A percentile compares a stretch with the other conserved stretches of the same genome.
These are phyloP conservation scores for Amanita muscaria DNA, from an alignment of 768 basidiomycete genomes.

Conservation along the genomic window DNA sequence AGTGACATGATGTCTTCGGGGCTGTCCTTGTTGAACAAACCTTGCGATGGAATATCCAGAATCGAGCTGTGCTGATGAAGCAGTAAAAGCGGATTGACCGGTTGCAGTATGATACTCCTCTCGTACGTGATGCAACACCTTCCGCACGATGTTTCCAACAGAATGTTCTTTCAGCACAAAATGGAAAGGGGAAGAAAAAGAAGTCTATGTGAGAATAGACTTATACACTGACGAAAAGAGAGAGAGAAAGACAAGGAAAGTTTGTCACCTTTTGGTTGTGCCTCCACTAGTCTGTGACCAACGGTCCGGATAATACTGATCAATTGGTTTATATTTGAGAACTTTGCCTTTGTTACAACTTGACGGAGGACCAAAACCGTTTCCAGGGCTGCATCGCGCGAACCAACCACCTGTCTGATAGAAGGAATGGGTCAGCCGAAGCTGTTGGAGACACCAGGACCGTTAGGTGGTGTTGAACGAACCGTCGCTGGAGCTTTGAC, in stretches of 20 bases:
- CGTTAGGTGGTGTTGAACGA: conserved; percentile 21
- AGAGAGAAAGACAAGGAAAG: conserved; percentile 8
- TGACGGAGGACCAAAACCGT: conserved; percentile 84
- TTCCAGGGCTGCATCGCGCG: conserved; percentile 81
- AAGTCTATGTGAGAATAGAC: neutral
- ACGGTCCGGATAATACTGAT: conserved; percentile 70
- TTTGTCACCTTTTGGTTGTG: conserved; percentile 83
- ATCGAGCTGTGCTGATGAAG: conserved; percentile 16
- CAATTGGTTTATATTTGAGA: conserved; percentile 81
- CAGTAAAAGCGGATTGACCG: conserved; percentile 28
- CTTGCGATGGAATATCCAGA: conserved; percentile 66
- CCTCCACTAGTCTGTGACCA: conserved; percentile 75
- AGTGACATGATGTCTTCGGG: conserved; percentile 42
- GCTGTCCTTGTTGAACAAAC: conserved; percentile 76
- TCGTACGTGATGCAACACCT: conserved; percentile 86
- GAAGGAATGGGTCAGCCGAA: conserved; percentile 4
- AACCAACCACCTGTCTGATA: conserved; percentile 82
- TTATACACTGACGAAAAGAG: conserved; percentile 5
- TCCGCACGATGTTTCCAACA: conserved; percentile 90
- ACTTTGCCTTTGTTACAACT: conserved; percentile 80
- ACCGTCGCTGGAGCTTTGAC: conserved; percentile 66
- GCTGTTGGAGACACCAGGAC: conserved; percentile 11
- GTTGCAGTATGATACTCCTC: conserved; percentile 90
- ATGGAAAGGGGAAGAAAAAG: neutral
- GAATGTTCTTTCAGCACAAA: conserved; percentile 62